These are phyloP conservation scores for Sarocladiaceae sp. DNA, from an alignment of 2,329 filamentous ascomycete species.

Conservation along the genomic window DNA sequence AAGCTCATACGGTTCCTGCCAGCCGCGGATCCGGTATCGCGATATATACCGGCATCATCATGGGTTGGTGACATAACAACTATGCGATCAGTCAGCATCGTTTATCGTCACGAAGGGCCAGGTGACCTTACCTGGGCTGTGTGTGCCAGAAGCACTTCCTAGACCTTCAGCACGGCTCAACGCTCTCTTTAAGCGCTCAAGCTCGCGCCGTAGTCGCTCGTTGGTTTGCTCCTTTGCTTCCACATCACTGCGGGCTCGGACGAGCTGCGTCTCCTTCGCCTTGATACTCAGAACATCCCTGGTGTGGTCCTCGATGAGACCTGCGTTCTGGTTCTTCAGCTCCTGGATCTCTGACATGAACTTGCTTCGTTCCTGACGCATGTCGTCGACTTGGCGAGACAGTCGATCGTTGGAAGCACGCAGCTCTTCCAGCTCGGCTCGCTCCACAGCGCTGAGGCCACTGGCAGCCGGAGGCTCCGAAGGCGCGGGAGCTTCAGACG, in stretches of 20 bases:
- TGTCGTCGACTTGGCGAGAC: constrained; percentile 69
- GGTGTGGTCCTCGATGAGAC: constrained; percentile 95
- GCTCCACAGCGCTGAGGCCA: constrained; percentile 73
- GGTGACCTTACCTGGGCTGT: constrained; percentile 30
- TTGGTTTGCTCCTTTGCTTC: constrained; percentile 85
- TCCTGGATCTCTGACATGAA: constrained; percentile 86
- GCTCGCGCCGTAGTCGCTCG: constrained; percentile 78
- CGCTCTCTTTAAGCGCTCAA: constrained; percentile 90
- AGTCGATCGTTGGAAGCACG: constrained; percentile 78
- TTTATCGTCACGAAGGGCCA: too few species aligned
- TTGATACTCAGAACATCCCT: constrained; percentile 94
- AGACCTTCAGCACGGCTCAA: constrained; percentile 58
- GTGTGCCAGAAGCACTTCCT: constrained; percentile 29
- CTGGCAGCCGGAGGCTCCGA: constrained; percentile 56
- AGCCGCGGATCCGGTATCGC: constrained; percentile 41
- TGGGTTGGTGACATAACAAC: constrained; percentile 46
- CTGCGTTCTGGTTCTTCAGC: constrained; percentile 93
- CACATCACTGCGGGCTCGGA: constrained; percentile 83
- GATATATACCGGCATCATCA: constrained; percentile 58
- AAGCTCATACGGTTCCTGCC: constrained; percentile 55
- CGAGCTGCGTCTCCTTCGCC: constrained; percentile 95
- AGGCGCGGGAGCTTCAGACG: constrained; percentile 45
- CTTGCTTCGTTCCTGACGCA: constrained; percentile 76
- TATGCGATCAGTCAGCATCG: constrained; percentile 9
- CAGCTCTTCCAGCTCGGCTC: constrained; percentile 88